Evolutionary conservation across 148 eudicot species (phyloP).

Genomic region (Euryodendron excelsum): DNA sequence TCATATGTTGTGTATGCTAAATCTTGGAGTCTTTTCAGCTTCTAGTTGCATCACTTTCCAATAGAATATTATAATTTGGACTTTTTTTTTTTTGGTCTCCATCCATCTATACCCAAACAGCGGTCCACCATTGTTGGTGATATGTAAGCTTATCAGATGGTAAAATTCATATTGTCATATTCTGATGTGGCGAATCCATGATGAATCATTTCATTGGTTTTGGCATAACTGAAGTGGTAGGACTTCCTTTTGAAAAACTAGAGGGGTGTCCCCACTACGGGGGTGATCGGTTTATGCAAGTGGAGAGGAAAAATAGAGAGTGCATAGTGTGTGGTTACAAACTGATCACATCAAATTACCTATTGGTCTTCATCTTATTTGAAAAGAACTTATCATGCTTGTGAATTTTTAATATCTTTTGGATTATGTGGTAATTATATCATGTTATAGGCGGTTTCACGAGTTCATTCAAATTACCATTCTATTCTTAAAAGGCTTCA

Average conservation of each 20-base stretch:
- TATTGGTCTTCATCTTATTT: too few species aligned
- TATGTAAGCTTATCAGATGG: background rate
- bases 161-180: background rate
- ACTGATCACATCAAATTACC: too few species aligned
- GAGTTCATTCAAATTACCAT: too few species aligned
- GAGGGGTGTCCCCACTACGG: too few species aligned
- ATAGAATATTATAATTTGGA: background rate
- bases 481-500: too few species aligned
- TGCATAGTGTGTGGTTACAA: too few species aligned
- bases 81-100: background rate
- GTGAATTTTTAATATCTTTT: too few species aligned
- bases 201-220: background rate
- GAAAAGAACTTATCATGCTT: too few species aligned
- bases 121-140: conserved; percentile 4
- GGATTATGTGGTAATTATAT: too few species aligned
- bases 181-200: background rate
- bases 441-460: too few species aligned
- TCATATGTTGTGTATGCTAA: background rate
- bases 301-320: too few species aligned
- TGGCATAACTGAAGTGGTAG: background rate
- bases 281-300: too few species aligned
- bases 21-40: background rate
- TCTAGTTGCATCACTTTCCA: conserved; percentile 5
- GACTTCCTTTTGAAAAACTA: background rate
- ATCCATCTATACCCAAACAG: conserved; percentile 21